Evolutionary conservation across 768 basidiomycete species (phyloP), one percentile per base, ranked within the genome.

Genomic region (Psilocybe subaeruginosa): DNA sequence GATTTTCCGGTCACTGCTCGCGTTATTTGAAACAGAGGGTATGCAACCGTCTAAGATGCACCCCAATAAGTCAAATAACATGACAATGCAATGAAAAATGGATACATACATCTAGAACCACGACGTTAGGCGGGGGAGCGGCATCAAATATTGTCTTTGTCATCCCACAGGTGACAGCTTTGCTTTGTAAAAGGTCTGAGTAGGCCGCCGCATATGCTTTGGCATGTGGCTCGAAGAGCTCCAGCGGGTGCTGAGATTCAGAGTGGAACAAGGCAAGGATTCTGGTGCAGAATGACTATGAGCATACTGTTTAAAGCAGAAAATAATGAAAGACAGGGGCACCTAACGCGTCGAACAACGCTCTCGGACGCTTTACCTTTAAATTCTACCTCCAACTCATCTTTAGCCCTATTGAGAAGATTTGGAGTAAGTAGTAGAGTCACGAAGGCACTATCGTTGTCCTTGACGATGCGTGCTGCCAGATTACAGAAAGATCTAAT

Each of bases 41-140:
- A 52, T 27, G 54, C 37, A 53, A 58, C 59, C 4, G 55, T 47
- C 64, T 65, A 9, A 23, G 7, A 31, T 31, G 17, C 9, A 35
- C 6, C 33, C 33, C 11, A 35, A 11, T 2, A 2, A 7, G 33
- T 35, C 6, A 2, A 35, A 48, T 55, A 7, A 33, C 30, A 43
- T 33, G 31, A 16, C n/a, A 52, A 16, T 16, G 45, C 2, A 16
- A 2, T 46, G 2, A 16, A 14, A 19, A 11, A n/a, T 35, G 14
- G 3, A 62, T 12, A 58, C 60, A 4, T 9, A 63, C 59, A n/a
- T 66, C 64, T 9, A 66, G 39, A 8, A 66, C 35, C 12, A 62
- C 59, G 37, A 59, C 37, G 27, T 33, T 35, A 4, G 61, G 61
- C 5, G 59, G 33, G 7, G 51, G 30, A n/a, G 62, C 55, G 6